These are phyloP conservation scores for Dictyophora rubrovolvata DNA, from an alignment of 768 basidiomycete species.

Conservation along the genomic window DNA sequence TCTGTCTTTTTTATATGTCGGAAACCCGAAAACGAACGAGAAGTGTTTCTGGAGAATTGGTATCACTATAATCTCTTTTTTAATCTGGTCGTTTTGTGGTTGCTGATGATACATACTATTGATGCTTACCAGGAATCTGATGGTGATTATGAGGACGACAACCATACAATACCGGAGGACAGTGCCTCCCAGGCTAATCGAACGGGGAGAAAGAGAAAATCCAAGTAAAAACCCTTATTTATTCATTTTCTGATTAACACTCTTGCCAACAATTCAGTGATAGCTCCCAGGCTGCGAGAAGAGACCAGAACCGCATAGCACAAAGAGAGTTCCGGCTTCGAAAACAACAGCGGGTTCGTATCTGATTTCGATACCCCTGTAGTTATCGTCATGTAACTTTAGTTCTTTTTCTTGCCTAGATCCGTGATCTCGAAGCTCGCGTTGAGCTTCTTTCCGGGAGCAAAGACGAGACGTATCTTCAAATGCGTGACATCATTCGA, in stretches of 20 bases:
- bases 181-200: constrained; percentile 16
- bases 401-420: constrained; percentile 33
- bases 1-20: too few species aligned
- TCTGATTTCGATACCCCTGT: background rate
- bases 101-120: background rate
- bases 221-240: constrained; percentile 46
- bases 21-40: background rate
- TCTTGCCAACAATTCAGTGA: constrained; percentile 21
- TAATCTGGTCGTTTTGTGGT: too few species aligned
- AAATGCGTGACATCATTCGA: constrained; percentile 74
- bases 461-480: constrained; percentile 77
- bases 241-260: constrained; percentile 7
- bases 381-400: background rate
- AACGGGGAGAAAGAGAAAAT: constrained; percentile 82
- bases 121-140: constrained; percentile 49
- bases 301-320: constrained; percentile 87
- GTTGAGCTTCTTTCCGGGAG: constrained; percentile 92
- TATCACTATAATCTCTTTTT: background rate
- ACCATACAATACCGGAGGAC: constrained; percentile 2
- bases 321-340: constrained; percentile 87
- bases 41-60: constrained; percentile 14
- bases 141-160: constrained; percentile 35
- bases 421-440: constrained; percentile 88
- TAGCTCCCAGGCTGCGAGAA: constrained; percentile 79
- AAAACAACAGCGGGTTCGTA: constrained; percentile 74